Evolutionary conservation across 1,139 yeast species (phyloP).

Genomic region (Debaryomyces udenii): DNA sequence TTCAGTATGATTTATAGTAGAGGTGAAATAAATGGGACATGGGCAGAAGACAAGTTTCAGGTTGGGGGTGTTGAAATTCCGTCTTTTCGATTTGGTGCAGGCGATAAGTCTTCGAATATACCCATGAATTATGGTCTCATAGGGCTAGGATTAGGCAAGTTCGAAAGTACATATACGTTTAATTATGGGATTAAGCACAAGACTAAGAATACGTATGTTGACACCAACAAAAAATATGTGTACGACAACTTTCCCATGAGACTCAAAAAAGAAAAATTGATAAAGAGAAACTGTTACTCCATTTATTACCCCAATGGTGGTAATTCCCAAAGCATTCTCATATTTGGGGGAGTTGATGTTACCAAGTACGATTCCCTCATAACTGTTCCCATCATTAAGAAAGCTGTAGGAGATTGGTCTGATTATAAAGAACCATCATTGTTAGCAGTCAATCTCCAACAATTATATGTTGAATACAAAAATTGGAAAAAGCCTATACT

Average conservation of each 20-base stretch:
- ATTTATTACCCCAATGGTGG: constrained; percentile 11
- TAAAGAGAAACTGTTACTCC: constrained; percentile 10
- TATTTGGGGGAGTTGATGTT: constrained; percentile 13
- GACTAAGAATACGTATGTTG: constrained; percentile 7
- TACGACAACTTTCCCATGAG: constrained; percentile 12
- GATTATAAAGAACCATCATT: constrained; percentile 8
- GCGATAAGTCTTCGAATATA: constrained; percentile 1
- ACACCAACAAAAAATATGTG: background rate
- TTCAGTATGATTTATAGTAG: constrained; percentile 13
- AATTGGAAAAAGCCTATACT: constrained; percentile 5
- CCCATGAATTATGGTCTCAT: constrained; percentile 9
- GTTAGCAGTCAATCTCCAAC: constrained; percentile 11
- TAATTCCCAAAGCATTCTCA: constrained; percentile 1
- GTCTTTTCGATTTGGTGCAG: constrained; percentile 11
- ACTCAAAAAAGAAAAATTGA: constrained; percentile 8
- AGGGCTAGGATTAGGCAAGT: constrained; percentile 11
- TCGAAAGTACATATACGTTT: constrained; percentile 13
- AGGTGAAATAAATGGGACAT: constrained; percentile 12
- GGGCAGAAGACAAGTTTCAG: constrained; percentile 9
- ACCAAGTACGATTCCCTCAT: constrained; percentile 11
- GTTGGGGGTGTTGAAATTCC: constrained; percentile 1
- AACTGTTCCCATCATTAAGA: constrained; percentile 11
- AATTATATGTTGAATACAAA: constrained; percentile 6
- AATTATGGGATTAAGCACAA: constrained; percentile 10
- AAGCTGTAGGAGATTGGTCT: constrained; percentile 9